phyloP scores from a whole-genome alignment of 495 filamentous ascomycete species.

The Xylaria bambusicola region DNA sequence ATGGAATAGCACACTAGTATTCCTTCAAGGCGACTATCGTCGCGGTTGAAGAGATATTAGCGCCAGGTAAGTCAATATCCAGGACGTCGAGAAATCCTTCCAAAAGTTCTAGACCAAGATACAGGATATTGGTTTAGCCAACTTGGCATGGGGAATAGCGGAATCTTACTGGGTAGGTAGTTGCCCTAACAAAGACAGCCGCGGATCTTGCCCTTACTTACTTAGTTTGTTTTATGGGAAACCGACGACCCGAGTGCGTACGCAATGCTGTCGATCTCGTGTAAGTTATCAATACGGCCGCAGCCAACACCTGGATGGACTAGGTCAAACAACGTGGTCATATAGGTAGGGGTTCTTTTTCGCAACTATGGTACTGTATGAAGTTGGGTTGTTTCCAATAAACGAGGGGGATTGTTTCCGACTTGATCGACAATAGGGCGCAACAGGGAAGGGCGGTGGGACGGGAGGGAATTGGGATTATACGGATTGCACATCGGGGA shows the following conservation, averaged over 20 bases:
- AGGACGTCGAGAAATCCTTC: background rate
- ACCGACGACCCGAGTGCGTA: background rate
- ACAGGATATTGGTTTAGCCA: background rate
- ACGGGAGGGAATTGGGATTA: conserved; percentile 1
- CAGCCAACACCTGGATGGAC: background rate
- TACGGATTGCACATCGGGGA: conserved; percentile 4
- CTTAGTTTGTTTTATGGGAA: background rate
- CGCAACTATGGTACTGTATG: too few species aligned
- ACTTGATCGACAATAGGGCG: conserved; percentile 1
- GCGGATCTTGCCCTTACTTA: conserved; percentile 2
- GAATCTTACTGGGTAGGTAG: background rate
- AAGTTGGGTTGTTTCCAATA: background rate
- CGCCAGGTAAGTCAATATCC: background rate
- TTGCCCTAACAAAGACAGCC: too few species aligned
- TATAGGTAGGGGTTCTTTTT: conserved; percentile 1
- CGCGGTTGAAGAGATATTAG: too few species aligned
- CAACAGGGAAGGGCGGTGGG: background rate
- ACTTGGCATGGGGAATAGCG: conserved; percentile 8
- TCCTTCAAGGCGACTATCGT: conserved; percentile 8
- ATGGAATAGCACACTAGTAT: background rate
- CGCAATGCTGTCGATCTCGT: background rate
- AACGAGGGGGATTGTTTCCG: background rate
- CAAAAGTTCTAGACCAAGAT: background rate
- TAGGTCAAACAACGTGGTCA: background rate
- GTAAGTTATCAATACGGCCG: background rate